These are phyloP conservation scores for Fusarium coffeatum DNA, from an alignment of 2,329 filamentous ascomycete genomes.

Conservation along the genomic window DNA sequence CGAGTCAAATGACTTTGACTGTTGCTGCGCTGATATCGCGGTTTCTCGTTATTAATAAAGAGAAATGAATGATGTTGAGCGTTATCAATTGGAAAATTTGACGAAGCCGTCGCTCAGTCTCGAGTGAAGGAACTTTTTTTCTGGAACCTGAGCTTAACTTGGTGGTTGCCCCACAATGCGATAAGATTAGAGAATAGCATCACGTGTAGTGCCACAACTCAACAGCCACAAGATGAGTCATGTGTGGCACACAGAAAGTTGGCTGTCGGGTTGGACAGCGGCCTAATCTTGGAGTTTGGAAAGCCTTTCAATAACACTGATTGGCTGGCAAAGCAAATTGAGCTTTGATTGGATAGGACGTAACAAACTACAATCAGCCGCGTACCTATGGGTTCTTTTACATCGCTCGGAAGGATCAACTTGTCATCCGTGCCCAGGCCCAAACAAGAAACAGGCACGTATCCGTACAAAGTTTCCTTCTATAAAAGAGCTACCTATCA, in stretches of 20 bases:
- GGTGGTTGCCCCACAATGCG: conserved; percentile 32
- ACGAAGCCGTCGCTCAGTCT: conserved; percentile 43
- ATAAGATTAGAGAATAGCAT: conserved; percentile 30
- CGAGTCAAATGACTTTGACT: too few relatives aligned
- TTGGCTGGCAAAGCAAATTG: conserved; percentile 35
- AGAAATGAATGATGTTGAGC: conserved; percentile 30
- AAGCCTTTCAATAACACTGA: conserved; percentile 34
- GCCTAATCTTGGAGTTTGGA: conserved; percentile 12
- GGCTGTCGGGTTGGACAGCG: conserved; percentile 1
- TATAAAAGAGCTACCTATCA: background rate
- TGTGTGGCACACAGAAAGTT: conserved; percentile 21
- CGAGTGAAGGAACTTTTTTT: conserved; percentile 52
- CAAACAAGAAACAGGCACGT: conserved; percentile 7
- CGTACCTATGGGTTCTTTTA: conserved; percentile 13
- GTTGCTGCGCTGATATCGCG: background rate
- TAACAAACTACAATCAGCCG: conserved; percentile 33
- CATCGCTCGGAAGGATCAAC: conserved; percentile 32
- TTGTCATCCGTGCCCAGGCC: conserved; percentile 9
- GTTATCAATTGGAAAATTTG: conserved; percentile 52
- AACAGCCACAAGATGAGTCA: conserved; percentile 29
- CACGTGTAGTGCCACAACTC: conserved; percentile 33
- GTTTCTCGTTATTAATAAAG: conserved; percentile 3
- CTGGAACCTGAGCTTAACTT: conserved; percentile 26
- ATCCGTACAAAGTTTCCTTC: background rate
- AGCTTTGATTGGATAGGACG: conserved; percentile 27